A percentile compares a stretch with the other conserved stretches of the same genome.
Conservation (phyloP, 495 filamentous ascomycete species). For the Xylaria grammica region DNA sequence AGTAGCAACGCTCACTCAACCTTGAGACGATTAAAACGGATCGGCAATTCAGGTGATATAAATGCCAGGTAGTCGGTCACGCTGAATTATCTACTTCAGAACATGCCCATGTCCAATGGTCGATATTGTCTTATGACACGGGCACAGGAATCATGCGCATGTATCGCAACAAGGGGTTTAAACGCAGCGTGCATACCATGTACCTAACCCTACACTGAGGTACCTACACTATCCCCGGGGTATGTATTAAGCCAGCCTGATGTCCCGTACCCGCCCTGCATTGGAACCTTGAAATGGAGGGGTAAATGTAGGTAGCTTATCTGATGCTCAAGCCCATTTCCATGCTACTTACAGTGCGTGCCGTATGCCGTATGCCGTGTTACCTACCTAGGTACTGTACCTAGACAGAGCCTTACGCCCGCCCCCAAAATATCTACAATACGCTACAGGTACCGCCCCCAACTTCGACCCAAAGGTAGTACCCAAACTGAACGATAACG, state of each 20-base stretch:
- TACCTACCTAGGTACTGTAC: constrained; percentile 1
- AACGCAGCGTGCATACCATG: not conserved
- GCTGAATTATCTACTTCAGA: too few relatives aligned
- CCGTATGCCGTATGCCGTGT: not conserved
- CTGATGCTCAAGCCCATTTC: too few relatives aligned
- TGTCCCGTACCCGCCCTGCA: not conserved
- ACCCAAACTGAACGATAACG: constrained; percentile 14
- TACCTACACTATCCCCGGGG: not conserved
- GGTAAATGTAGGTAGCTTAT: constrained; percentile 9
- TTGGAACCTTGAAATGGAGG: constrained; percentile 5
- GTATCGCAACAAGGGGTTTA: not conserved
- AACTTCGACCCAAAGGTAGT: not conserved
- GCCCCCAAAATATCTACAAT: too few relatives aligned
- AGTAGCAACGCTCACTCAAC: too few relatives aligned
- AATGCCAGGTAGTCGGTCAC: too few relatives aligned
- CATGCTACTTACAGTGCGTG: not conserved
- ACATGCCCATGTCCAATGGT: too few relatives aligned
- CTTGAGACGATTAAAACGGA: too few relatives aligned
- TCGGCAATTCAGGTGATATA: too few relatives aligned
- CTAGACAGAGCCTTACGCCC: too few relatives aligned
- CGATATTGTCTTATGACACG: not conserved
- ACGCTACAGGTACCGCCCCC: not conserved
- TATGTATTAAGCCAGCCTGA: not conserved
- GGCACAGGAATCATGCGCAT: not conserved
- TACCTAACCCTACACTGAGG: not conserved